phyloP scores from a whole-genome alignment of 2,329 filamentous ascomycete genomes.

The Emmonsiellopsis sp. region DNA sequence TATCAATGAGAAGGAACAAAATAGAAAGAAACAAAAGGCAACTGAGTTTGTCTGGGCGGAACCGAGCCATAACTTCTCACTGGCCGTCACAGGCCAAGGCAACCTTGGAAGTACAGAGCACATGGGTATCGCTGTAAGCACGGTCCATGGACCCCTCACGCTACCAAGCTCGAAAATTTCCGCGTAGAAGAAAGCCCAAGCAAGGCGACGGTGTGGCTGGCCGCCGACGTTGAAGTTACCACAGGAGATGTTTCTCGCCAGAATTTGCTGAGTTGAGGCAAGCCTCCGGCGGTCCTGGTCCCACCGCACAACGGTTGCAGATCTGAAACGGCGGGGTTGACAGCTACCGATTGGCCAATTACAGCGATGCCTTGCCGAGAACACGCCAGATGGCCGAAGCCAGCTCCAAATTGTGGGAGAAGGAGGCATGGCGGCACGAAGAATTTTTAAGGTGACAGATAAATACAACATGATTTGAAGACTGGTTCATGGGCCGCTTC shows the following conservation, averaged over 20 bases:
- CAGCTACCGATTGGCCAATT: not conserved
- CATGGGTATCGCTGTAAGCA: not conserved
- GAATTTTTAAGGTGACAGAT: too few relatives aligned
- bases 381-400: not conserved
- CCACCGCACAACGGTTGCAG: not conserved
- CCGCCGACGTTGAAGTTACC: too few relatives aligned
- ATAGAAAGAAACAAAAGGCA: too few relatives aligned
- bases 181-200: not conserved
- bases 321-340: conserved; percentile 5
- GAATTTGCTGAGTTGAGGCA: conserved; percentile 16
- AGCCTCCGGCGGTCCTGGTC: conserved; percentile 3
- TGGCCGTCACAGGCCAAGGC: too few relatives aligned
- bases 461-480: too few relatives aligned
- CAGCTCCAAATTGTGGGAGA: too few relatives aligned
- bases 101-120: not conserved
- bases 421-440: too few relatives aligned
- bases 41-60: too few relatives aligned
- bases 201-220: too few relatives aligned
- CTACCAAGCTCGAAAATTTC: not conserved
- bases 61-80: too few relatives aligned
- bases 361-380: not conserved
- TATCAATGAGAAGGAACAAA: too few relatives aligned
- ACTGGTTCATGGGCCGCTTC: too few relatives aligned
- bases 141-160: not conserved
- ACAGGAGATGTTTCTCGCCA: conserved; percentile 6